A percentile compares a stretch with the other conserved stretches of the same genome.
Conservation (phyloP, 116 monocot genomes). For the Phalaenopsis hybrid region DNA sequence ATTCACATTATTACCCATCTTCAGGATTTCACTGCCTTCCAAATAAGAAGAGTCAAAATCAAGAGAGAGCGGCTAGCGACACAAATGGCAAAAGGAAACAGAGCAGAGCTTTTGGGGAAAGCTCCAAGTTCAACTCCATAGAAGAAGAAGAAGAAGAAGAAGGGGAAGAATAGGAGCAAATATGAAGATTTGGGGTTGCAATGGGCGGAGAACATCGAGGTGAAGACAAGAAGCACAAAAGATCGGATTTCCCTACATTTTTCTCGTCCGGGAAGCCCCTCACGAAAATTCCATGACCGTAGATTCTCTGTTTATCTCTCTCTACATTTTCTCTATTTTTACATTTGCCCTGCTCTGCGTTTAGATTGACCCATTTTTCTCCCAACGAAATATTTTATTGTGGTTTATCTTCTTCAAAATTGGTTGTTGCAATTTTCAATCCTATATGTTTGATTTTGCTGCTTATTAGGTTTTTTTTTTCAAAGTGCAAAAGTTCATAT, state of each 20-base stretch:
- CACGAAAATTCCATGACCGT: slow-evolving; percentile 2
- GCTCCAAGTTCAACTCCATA: background rate
- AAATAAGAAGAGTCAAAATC: background rate
- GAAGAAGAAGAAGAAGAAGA: background rate
- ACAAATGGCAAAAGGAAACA: slow-evolving; percentile 7
- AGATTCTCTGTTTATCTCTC: background rate
- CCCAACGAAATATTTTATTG: background rate
- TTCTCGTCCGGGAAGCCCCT: slow-evolving; percentile 11
- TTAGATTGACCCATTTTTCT: background rate
- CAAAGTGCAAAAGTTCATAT: background rate
- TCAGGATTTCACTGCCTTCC: no score
- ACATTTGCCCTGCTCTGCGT: background rate
- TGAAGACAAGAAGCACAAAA: slow-evolving; percentile 24
- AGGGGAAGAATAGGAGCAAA: no score
- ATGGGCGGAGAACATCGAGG: slow-evolving; percentile 20
- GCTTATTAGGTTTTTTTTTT: background rate
- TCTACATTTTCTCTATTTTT: background rate
- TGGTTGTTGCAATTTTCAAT: background rate
- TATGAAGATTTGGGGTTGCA: no score
- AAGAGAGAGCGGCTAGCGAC: slow-evolving; percentile 5
- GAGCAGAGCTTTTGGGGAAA: background rate
- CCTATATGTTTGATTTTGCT: no score
- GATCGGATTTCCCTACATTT: slow-evolving; percentile 26
- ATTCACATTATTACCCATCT: no score
- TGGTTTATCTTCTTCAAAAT: background rate